Percentiles rank a stretch among this genome's conserved stretches.
These are phyloP conservation scores for Kalanchoe fedtschenkoi DNA, from an alignment of 164 flowering plant genomes.

Conservation along the genomic window DNA sequence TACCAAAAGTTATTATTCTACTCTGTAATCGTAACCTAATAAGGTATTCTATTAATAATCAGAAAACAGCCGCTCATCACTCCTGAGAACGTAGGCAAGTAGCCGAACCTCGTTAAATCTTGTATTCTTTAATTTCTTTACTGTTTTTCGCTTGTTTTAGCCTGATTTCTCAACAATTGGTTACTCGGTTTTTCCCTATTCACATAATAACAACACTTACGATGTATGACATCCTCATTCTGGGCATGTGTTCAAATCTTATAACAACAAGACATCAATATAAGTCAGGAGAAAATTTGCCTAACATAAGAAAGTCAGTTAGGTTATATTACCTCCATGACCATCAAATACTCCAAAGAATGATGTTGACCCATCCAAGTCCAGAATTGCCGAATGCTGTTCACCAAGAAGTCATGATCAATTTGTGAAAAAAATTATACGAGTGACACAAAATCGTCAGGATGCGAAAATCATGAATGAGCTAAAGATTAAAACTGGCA, in stretches of 20 bases:
- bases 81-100: too few species aligned
- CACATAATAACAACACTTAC: too few species aligned
- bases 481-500: not conserved
- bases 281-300: not conserved
- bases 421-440: conserved; percentile 1
- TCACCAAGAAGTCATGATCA: not conserved
- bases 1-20: too few species aligned
- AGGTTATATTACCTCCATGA: conserved; percentile 74
- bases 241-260: not conserved
- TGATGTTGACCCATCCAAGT: conserved; percentile 74
- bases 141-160: too few species aligned
- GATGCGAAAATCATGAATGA: not conserved
- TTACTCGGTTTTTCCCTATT: too few species aligned
- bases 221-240: not conserved
- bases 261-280: not conserved
- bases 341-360: conserved; percentile 99
- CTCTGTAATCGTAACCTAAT: too few species aligned
- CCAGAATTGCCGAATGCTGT: conserved; percentile 85
- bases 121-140: too few species aligned
- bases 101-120: too few species aligned
- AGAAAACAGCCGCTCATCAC: too few species aligned
- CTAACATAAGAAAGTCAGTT: not conserved
- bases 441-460: not conserved
- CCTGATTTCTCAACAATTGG: too few species aligned
- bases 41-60: too few species aligned